Evolutionary conservation across 805 yeast genomes (phyloP).

Genomic region (Komagataella mondaviorum): DNA sequence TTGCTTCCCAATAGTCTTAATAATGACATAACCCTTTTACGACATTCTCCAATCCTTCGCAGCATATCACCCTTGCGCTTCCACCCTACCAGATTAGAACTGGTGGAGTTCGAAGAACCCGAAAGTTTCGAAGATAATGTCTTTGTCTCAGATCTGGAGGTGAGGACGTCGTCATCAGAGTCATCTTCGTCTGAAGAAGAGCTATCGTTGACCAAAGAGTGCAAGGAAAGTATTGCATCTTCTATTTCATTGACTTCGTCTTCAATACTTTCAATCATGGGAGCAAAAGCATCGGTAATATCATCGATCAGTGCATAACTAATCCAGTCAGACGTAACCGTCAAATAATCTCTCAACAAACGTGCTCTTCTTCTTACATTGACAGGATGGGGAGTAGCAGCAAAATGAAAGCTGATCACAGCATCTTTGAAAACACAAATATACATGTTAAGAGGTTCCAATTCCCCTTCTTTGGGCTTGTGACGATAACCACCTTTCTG

Average conservation of each 20-base stretch:
- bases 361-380: constrained; percentile 92
- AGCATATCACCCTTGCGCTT: constrained; percentile 90
- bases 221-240: constrained; percentile 80
- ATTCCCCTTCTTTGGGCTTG: constrained; percentile 30
- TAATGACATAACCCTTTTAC: constrained; percentile 88
- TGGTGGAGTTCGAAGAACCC: constrained; percentile 20
- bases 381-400: constrained; percentile 92
- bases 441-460: constrained; percentile 86
- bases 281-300: constrained; percentile 94
- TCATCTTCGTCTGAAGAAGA: constrained; percentile 27
- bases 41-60: constrained; percentile 87
- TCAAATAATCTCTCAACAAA: constrained; percentile 72
- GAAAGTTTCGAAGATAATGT: constrained; percentile 11
- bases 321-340: constrained; percentile 92
- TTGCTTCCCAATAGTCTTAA: constrained; percentile 76
- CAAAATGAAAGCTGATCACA: constrained; percentile 85
- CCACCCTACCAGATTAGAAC: constrained; percentile 51
- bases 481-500: constrained; percentile 8
- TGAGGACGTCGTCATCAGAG: constrained; percentile 18
- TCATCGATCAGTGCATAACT: constrained; percentile 95
- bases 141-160: constrained; percentile 15
- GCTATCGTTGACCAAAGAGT: constrained; percentile 36
- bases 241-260: constrained; percentile 92
- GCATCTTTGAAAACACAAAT: constrained; percentile 86
- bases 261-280: constrained; percentile 88